Base-by-base conservation (phyloP, 192 early-diverging fungal species). In the Phlyctochytrium bullatum region DNA sequence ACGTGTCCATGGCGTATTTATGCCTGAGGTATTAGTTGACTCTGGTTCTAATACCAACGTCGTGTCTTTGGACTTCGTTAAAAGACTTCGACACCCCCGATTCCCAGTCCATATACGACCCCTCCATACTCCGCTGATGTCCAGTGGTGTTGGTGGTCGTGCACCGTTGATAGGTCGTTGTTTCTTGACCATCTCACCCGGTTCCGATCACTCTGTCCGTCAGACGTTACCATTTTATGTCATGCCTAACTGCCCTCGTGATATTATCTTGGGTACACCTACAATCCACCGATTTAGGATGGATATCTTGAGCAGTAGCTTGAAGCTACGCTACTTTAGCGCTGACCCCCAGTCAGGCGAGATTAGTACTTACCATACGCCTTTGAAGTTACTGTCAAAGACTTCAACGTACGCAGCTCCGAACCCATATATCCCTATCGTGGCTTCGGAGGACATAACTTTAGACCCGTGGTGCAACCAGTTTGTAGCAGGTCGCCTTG, bases 201-300 rank as follows among this genome's bases (percentile, higher is more conserved):
- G 54, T 25, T 6, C 54, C 16, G 54, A 57, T 47, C 20, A 47
- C 40, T 14, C 10, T 14, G 40, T 20, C 6, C 40, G 40, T 47
- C 40, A 47, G 40, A 14, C 6, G 10, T 20, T 47, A 6, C 6
- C 6, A 20, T 47, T 47, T 47, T 6, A 20, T 47, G 40, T 47
- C 40, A 20, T 20, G 10, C 10, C 6, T 14, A 47, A 20, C 6
- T 47, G 54, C 27, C 54, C 54, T 14, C 54, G 54, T 20, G 14
- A 10, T 28, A 28, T 57, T 14, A 57, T 57, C 27, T 57, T 57
- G 6, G 54, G 54, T 6, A 57, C 54, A 57, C 54, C 54, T 25
- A 25, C 20, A 10, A 57, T 57, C 54, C 4, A 57, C 54, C 14
- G 6, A 10, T 57, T 24, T 25, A 14, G 25, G 54, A 57, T 57